Evolutionary conservation across 2,329 filamentous ascomycete genomes (phyloP).

Genomic region (Arthrobotrys sinensis): DNA sequence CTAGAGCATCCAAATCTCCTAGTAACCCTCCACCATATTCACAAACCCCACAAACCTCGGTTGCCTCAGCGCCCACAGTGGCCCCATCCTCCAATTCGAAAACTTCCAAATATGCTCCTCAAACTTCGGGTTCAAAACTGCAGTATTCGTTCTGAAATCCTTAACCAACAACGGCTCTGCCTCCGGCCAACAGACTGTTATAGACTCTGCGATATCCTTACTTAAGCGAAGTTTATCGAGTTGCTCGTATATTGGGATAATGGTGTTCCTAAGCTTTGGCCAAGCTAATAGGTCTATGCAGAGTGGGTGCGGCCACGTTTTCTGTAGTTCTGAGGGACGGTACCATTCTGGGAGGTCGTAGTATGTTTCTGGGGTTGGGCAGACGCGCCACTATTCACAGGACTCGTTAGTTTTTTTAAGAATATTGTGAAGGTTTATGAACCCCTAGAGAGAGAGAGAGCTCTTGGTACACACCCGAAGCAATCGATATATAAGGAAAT

Average conservation of each 20-base stretch:
- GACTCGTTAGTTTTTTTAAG: too few species aligned
- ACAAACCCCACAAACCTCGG: neutral
- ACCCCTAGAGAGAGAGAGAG: too few species aligned
- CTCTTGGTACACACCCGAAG: neutral
- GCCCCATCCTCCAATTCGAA: neutral
- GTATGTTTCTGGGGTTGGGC: neutral
- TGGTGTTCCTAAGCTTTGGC: neutral
- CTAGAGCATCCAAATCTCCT: neutral
- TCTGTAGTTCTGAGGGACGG: neutral
- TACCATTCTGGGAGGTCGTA: slow-evolving; percentile 1
- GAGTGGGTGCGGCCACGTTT: neutral
- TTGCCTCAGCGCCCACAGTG: neutral
- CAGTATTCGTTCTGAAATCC: neutral
- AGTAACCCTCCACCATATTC: neutral
- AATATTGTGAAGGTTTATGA: too few species aligned
- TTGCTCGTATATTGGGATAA: neutral
- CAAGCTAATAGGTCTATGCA: neutral
- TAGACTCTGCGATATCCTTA: neutral
- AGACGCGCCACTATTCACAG: neutral
- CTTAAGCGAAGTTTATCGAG: neutral
- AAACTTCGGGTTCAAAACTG: neutral
- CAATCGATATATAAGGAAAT: neutral
- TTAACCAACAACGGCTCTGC: neutral
- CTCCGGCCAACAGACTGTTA: neutral
- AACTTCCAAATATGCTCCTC: neutral